These are phyloP conservation scores for Kentomonas sorsogonicus DNA, from an alignment of 208 protist genomes.

Conservation along the genomic window DNA sequence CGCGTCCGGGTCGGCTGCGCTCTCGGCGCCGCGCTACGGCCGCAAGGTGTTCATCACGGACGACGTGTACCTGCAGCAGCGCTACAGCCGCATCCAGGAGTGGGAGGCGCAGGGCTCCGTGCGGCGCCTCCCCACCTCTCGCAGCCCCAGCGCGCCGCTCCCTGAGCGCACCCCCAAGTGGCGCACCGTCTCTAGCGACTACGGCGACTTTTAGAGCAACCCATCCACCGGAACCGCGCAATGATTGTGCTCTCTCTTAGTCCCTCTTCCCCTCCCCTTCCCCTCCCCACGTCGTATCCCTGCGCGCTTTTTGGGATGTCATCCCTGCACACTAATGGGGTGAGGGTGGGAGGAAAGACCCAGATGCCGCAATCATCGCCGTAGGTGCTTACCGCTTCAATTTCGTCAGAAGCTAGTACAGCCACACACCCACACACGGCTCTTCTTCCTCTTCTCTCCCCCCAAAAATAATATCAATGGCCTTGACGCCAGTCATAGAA, in stretches of 20 bases:
- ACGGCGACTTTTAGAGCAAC: no score
- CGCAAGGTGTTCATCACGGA: conserved; percentile 82
- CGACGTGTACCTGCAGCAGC: conserved; percentile 49
- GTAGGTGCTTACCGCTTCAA: no score
- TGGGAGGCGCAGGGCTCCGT: conserved; percentile 60
- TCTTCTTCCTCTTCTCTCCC: no score
- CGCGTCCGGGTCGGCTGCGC: neutral
- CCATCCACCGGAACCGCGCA: neutral
- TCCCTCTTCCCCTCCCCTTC: neutral
- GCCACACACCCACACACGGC: no score
- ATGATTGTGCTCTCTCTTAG: neutral
- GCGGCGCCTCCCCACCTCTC: conserved; percentile 20
- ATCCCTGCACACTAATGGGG: neutral
- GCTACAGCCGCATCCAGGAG: conserved; percentile 40
- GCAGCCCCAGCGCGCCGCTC: conserved; percentile 60
- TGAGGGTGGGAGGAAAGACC: no score
- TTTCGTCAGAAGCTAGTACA: no score
- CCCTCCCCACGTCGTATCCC: neutral
- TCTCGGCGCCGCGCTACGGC: conserved; percentile 30
- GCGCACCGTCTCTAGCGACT: conserved; percentile 39
- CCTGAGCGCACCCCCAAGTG: conserved; percentile 59
- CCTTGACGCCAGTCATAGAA: no score
- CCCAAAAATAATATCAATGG: no score
- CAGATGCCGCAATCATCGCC: no score
- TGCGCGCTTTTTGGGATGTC: neutral